These are phyloP conservation scores for Wickerhamiella parazyma DNA, from an alignment of 805 yeast species.

Conservation along the genomic window DNA sequence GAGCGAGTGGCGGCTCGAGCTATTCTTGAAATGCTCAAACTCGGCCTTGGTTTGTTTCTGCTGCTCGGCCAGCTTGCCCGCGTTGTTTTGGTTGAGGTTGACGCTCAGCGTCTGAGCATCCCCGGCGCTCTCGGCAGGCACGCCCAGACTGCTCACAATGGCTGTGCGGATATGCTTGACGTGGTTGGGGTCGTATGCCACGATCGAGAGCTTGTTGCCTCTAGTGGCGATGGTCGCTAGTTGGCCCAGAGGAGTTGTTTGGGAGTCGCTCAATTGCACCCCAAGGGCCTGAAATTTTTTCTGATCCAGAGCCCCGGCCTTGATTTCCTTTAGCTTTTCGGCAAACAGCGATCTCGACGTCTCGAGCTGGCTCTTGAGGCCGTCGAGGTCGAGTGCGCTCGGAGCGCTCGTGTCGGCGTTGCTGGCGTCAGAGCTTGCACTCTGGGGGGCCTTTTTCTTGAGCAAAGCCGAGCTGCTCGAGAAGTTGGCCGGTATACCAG, in stretches of 20 bases:
- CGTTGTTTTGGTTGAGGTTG: constrained; percentile 60
- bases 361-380: constrained; percentile 33
- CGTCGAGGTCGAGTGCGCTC: constrained; percentile 21
- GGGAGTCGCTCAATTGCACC: constrained; percentile 37
- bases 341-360: constrained; percentile 39
- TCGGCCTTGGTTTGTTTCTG: constrained; percentile 51
- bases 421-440: no score
- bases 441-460: constrained; percentile 9
- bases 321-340: constrained; percentile 45
- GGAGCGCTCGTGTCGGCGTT: not conserved
- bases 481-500: no score
- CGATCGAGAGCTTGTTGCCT: constrained; percentile 34
- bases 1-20: constrained; percentile 37
- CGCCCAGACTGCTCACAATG: constrained; percentile 50
- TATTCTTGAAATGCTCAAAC: constrained; percentile 48
- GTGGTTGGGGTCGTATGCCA: constrained; percentile 78
- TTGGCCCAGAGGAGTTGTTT: constrained; percentile 34
- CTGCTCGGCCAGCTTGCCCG: constrained; percentile 43
- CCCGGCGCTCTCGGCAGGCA: constrained; percentile 71
- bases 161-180: constrained; percentile 57
- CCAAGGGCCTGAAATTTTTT: constrained; percentile 46
- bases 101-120: constrained; percentile 63
- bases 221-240: constrained; percentile 26
- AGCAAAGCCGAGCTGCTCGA: not conserved
- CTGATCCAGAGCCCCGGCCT: constrained; percentile 58